phyloP scores from a whole-genome alignment of 1,139 yeast genomes.

The Pichia terricola region DNA sequence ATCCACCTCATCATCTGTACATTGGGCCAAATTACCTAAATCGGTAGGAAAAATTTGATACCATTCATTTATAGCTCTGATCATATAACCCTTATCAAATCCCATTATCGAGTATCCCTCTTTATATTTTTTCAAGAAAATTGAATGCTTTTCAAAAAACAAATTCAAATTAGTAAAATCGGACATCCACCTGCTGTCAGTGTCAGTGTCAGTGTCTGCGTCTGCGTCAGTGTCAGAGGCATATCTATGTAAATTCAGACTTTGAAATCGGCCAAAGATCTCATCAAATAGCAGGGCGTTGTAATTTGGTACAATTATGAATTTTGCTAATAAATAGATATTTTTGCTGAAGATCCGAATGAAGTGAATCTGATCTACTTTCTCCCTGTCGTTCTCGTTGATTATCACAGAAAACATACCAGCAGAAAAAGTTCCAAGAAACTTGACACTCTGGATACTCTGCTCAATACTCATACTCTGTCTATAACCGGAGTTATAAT shows the following conservation, averaged over 20 bases:
- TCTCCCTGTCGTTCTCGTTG: constrained; percentile 1
- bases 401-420: constrained; percentile 8
- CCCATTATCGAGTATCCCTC: constrained; percentile 4
- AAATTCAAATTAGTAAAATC: constrained; percentile 4
- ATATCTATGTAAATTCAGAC: not conserved
- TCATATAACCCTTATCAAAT: constrained; percentile 6
- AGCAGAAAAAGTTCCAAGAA: constrained; percentile 6
- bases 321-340: constrained; percentile 1
- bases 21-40: constrained; percentile 3
- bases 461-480: constrained; percentile 4
- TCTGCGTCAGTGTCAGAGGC: too few relatives aligned
- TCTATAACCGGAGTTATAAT: constrained; percentile 6
- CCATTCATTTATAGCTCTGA: constrained; percentile 9
- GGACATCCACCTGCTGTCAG: constrained; percentile 1
- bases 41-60: constrained; percentile 11
- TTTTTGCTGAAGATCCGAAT: constrained; percentile 1
- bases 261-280: not conserved
- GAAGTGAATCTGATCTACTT: not conserved
- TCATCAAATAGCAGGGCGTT: not conserved
- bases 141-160: constrained; percentile 5
- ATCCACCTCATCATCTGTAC: not conserved
- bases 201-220: not conserved
- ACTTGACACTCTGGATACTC: constrained; percentile 3
- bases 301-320: constrained; percentile 2
- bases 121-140: not conserved